These are phyloP conservation scores for Boletus insuetus DNA, from an alignment of 768 basidiomycete species.

Conservation along the genomic window DNA sequence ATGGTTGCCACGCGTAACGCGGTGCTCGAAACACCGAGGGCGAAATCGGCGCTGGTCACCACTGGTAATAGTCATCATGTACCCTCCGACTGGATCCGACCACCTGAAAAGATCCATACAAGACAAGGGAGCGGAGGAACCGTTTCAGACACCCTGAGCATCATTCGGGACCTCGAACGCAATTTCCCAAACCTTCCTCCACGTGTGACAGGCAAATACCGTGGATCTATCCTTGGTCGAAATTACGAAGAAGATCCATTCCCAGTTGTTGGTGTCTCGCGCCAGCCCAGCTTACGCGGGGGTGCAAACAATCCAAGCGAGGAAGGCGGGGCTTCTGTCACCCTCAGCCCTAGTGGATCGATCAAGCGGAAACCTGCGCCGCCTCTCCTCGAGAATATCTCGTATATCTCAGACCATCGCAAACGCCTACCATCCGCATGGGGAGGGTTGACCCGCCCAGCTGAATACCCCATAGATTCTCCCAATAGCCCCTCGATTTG, in stretches of 20 bases:
- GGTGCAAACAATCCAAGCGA: slow-evolving; percentile 6
- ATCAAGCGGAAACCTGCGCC: slow-evolving; percentile 33
- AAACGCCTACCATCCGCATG: slow-evolving; percentile 18
- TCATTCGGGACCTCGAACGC: slow-evolving; percentile 48
- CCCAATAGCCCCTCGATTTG: slow-evolving; percentile 10
- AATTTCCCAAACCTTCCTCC: slow-evolving; percentile 54
- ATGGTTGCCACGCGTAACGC: slow-evolving; percentile 4
- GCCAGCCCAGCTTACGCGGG: slow-evolving; percentile 20
- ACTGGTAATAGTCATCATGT: neutral
- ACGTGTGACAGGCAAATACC: slow-evolving; percentile 28
- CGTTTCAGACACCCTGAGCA: slow-evolving; percentile 42
- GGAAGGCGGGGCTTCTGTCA: slow-evolving; percentile 4
- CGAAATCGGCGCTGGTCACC: slow-evolving; percentile 9
- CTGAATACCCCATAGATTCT: neutral
- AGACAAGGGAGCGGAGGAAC: slow-evolving; percentile 25
- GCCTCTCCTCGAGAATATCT: slow-evolving; percentile 22
- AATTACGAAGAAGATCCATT: slow-evolving; percentile 22
- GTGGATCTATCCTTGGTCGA: slow-evolving; percentile 24
- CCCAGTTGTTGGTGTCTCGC: slow-evolving; percentile 24
- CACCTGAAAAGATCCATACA: slow-evolving; percentile 5
- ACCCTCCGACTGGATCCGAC: slow-evolving; percentile 11
- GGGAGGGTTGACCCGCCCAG: slow-evolving; percentile 20
- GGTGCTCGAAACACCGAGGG: slow-evolving; percentile 6
- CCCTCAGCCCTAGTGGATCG: slow-evolving; percentile 19
- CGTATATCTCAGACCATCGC: slow-evolving; percentile 1